These are phyloP conservation scores for Zygotorulaspora florentina DNA, from an alignment of 805 yeast genomes.

Conservation along the genomic window DNA sequence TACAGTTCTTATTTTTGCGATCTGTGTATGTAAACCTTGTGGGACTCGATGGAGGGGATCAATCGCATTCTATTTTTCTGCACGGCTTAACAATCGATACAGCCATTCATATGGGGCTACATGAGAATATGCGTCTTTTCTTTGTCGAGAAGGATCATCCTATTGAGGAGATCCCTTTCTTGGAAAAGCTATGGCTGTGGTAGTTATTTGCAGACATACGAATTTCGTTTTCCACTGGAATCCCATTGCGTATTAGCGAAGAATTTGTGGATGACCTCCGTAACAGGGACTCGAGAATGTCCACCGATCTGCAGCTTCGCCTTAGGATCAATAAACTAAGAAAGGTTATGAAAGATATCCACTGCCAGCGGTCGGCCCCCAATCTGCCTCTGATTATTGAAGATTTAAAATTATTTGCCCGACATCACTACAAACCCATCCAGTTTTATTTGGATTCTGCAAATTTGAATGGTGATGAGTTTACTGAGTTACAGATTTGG, in stretches of 20 bases:
- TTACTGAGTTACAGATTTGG: not conserved
- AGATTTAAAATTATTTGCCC: not conserved
- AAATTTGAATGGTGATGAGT: not conserved
- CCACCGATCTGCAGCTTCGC: not conserved
- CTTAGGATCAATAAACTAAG: not conserved
- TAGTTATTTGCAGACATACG: slow-evolving; percentile 14
- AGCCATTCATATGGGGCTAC: slow-evolving; percentile 14
- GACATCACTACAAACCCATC: not conserved
- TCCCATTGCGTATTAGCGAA: slow-evolving; percentile 9
- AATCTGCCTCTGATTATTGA: not conserved
- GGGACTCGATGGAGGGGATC: slow-evolving; percentile 13
- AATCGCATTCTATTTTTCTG: slow-evolving; percentile 7
- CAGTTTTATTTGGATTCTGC: not conserved
- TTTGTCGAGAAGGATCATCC: slow-evolving; percentile 1
- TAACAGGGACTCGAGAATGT: not conserved
- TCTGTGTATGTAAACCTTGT: slow-evolving; percentile 6
- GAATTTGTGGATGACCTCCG: not conserved
- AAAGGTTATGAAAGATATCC: not conserved
- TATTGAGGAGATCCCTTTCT: slow-evolving; percentile 6
- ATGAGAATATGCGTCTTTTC: slow-evolving; percentile 5
- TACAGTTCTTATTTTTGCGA: slow-evolving; percentile 7
- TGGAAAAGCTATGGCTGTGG: slow-evolving; percentile 13
- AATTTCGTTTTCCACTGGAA: slow-evolving; percentile 10
- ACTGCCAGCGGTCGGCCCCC: not conserved
- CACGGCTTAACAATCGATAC: slow-evolving; percentile 6